A percentile compares a stretch with the other conserved stretches of the same genome.
These are phyloP conservation scores for Crataegus laevigata DNA, from an alignment of 306 rosid genomes.

Conservation along the genomic window DNA sequence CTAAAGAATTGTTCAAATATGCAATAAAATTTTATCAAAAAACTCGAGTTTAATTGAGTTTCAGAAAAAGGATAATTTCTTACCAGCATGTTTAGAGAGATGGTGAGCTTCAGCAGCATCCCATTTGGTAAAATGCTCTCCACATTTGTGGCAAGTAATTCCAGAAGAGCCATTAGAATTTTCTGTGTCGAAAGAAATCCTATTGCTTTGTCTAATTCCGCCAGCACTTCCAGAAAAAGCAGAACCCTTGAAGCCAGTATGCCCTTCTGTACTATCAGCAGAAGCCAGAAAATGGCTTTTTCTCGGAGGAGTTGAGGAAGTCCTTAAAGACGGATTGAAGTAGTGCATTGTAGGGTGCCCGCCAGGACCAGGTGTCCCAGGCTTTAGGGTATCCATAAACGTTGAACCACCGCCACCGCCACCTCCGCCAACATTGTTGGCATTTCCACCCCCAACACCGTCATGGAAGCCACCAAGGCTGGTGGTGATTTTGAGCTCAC, in stretches of 20 bases:
- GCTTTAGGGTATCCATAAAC: slow-evolving; percentile 63
- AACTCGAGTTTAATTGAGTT: not conserved
- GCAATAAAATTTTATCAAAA: not conserved
- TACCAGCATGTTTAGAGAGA: slow-evolving; percentile 90
- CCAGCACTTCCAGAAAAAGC: slow-evolving; percentile 13
- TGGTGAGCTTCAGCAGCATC: slow-evolving; percentile 89
- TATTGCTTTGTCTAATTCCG: slow-evolving; percentile 46
- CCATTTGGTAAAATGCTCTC: slow-evolving; percentile 75
- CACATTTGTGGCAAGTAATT: slow-evolving; percentile 78
- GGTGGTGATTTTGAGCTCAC: slow-evolving; percentile 80
- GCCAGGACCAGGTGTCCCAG: slow-evolving; percentile 88
- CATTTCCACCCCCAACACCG: slow-evolving; percentile 26
- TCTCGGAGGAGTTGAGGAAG: slow-evolving; percentile 55
- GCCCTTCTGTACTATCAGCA: slow-evolving; percentile 44
- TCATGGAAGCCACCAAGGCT: slow-evolving; percentile 63
- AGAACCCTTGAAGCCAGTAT: slow-evolving; percentile 34
- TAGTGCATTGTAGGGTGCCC: slow-evolving; percentile 69
- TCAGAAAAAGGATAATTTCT: not conserved
- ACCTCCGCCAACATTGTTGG: slow-evolving; percentile 5
- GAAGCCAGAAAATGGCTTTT: slow-evolving; percentile 43
- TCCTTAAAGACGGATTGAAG: slow-evolving; percentile 51
- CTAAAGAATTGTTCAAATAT: not conserved
- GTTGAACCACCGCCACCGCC: slow-evolving; percentile 33
- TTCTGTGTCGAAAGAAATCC: slow-evolving; percentile 44
- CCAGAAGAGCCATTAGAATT: slow-evolving; percentile 34